Evolutionary conservation across 805 yeast species (phyloP).

Genomic region (Komagataella mondaviorum): DNA sequence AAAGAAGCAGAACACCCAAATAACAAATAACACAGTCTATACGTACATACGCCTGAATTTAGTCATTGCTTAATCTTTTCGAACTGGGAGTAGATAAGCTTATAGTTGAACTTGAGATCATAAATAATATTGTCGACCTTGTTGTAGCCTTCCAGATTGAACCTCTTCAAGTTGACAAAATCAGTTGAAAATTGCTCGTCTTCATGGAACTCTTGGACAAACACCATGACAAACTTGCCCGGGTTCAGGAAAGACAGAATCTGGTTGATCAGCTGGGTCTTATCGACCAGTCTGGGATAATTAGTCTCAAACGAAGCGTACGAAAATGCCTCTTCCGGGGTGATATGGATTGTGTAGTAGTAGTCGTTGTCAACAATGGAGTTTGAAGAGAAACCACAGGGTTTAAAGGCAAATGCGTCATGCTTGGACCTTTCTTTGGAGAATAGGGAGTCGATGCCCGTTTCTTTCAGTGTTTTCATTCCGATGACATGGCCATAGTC

Average conservation of each 20-base stretch:
- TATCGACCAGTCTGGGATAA: slow-evolving; percentile 36
- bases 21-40: background rate
- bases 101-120: slow-evolving; percentile 59
- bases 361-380: slow-evolving; percentile 50
- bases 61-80: slow-evolving; percentile 16
- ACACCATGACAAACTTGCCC: slow-evolving; percentile 45
- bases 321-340: slow-evolving; percentile 91
- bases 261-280: slow-evolving; percentile 40
- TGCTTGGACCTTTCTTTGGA: slow-evolving; percentile 23
- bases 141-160: slow-evolving; percentile 31
- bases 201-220: slow-evolving; percentile 10
- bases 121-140: slow-evolving; percentile 58
- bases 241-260: slow-evolving; percentile 64
- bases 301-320: slow-evolving; percentile 94
- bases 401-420: slow-evolving; percentile 85
- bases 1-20: background rate
- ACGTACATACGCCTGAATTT: background rate
- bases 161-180: slow-evolving; percentile 18
- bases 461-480: slow-evolving; percentile 42
- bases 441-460: slow-evolving; percentile 52
- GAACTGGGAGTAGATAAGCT: slow-evolving; percentile 58
- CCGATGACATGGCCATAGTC: slow-evolving; percentile 79
- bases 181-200: slow-evolving; percentile 12
- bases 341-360: slow-evolving; percentile 75
- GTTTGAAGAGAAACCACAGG: slow-evolving; percentile 93